Evolutionary conservation across 257 asterid species (phyloP).

Genomic region (Solanum ossicruentum): DNA sequence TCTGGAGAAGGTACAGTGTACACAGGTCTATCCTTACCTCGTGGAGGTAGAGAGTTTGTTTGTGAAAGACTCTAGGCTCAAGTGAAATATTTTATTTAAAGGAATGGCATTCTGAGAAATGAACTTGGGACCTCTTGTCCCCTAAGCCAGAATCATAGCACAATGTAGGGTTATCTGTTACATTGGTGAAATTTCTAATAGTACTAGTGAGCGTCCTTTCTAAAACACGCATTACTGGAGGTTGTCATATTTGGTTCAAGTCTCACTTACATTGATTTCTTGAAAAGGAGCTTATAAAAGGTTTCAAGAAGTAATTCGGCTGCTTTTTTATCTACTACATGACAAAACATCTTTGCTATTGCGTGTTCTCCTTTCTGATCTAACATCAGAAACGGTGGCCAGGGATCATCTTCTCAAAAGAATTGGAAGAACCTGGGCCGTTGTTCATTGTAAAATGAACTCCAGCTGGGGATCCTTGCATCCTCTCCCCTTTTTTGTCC

Average conservation of each 20-base stretch:
- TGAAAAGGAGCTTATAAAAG: neutral
- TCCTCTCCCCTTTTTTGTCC: neutral
- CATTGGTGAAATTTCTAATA: neutral
- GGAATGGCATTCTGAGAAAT: conserved; percentile 60
- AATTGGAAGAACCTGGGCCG: neutral
- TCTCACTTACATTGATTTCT: neutral
- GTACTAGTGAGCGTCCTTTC: neutral
- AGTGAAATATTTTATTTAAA: neutral
- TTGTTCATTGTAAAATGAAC: neutral
- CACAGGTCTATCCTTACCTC: neutral
- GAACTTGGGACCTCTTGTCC: conserved; percentile 88
- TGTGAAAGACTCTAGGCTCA: neutral
- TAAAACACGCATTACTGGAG: neutral
- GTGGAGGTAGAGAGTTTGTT: neutral
- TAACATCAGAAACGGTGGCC: neutral
- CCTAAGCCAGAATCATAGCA: conserved; percentile 75
- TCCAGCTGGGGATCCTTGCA: neutral
- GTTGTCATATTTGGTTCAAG: neutral
- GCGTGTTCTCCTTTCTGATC: neutral
- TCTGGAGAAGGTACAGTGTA: neutral
- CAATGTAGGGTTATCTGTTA: neutral
- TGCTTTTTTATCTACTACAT: neutral
- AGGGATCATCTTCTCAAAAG: neutral
- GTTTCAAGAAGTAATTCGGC: neutral
- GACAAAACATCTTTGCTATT: neutral